Evolutionary conservation across 2,329 filamentous ascomycete genomes (phyloP), one percentile per base, ranked within the genome.

Genomic region (Penicillium sp.): DNA sequence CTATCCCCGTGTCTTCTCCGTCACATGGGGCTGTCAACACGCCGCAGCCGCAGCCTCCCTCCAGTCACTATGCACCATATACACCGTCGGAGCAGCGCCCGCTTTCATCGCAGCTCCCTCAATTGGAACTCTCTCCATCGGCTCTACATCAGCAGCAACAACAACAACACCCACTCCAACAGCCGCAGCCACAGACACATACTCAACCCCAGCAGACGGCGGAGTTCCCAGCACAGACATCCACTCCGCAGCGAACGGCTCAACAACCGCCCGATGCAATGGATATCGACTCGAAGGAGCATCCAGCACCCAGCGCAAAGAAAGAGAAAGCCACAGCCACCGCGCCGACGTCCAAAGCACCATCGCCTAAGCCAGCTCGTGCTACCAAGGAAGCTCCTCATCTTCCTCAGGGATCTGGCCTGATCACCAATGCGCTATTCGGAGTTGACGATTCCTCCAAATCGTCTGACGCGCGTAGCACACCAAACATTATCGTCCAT

Each of bases 401-500:
- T 3, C 65, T 81, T 26, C 78, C 79, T 4, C 70, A 76, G 28
- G 81, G 81, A 13, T 83, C 79, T 36, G 83, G 83, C 7, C 66
- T 86, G 8, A 70, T 84, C 9, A 79, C 78, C 23, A 80, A 77
- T 46, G 77, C 77, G 28, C 71, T 79, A 11, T 83, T 81, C 49
- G 80, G 77, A 8, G 72, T 74, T 5, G 69, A 74, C 32, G 61
- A 64, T 27, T 59, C 61, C n/a, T 67, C 67, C 32, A 69, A 68
- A 16, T 63, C 74, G 31, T 71, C 66, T 32, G 60, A 59, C 28
- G 50, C 63, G 19, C 69, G 62, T 26, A 59, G 73, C 41, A 79
- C 78, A 2, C 89, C 82, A 27, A 94, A 81, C 4, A 95, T 98
- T 48, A 79, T 94, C 37, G 77, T 98, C 13, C 83, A 86, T 39